Percentiles rank a stretch among this genome's conserved stretches.
phyloP scores from a whole-genome alignment of 331 rosid genomes.

The Erythrophleum ivorense region DNA sequence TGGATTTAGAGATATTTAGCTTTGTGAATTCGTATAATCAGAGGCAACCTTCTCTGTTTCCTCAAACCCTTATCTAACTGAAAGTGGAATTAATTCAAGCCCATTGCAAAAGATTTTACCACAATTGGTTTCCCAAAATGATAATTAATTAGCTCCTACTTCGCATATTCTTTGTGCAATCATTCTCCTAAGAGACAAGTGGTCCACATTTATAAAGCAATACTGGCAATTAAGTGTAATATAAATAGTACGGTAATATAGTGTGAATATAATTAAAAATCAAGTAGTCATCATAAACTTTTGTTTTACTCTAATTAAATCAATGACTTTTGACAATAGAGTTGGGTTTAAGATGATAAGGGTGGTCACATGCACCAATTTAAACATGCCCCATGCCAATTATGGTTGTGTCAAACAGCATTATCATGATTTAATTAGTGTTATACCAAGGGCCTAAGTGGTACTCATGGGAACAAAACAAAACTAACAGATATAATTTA shows the following conservation, averaged over 20 bases:
- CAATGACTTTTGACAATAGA: neutral
- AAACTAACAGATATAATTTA: constrained; percentile 34
- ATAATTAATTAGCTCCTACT: neutral
- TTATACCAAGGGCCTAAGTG: neutral
- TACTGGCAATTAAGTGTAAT: neutral
- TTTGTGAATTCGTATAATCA: neutral
- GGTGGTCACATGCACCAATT: neutral
- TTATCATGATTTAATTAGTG: neutral
- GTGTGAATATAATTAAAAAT: neutral
- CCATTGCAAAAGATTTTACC: neutral
- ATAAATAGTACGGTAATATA: neutral
- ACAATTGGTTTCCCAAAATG: neutral
- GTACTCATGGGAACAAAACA: constrained; percentile 23
- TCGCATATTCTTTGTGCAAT: neutral
- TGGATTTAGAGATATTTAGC: no score
- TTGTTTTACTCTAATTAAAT: neutral
- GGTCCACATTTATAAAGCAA: constrained; percentile 2
- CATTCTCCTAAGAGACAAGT: constrained; percentile 5
- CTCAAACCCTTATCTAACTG: neutral
- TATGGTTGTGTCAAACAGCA: neutral
- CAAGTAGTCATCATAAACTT: constrained; percentile 1
- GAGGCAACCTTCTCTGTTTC: neutral
- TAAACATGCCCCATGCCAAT: constrained; percentile 1
- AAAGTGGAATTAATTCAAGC: neutral
- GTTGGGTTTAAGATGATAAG: neutral